Percentiles rank a stretch among this genome's conserved stretches.
Conservation (phyloP, 192 early-diverging fungal genomes). For the Phycomyces blakesleeanus region DNA sequence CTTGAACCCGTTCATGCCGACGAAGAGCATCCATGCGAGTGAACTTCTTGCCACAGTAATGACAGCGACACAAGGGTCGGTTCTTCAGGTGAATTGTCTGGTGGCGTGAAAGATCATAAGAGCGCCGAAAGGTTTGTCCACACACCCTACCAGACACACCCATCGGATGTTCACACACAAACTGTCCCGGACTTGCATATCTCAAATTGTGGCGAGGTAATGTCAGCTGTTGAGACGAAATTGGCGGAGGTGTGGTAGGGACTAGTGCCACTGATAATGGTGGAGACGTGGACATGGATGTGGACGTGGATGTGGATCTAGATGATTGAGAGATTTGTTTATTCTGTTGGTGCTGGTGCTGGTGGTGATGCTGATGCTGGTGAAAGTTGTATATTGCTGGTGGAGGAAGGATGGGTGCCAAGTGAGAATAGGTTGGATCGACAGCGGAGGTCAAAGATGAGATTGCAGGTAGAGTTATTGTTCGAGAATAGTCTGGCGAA, state of each 20-base stretch:
- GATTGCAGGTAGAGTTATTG: slow-evolving; percentile 5
- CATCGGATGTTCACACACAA: slow-evolving; percentile 27
- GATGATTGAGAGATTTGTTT: no score
- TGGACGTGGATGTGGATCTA: no score
- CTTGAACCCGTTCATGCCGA: slow-evolving; percentile 33
- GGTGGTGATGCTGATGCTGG: slow-evolving; percentile 7
- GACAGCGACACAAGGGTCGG: slow-evolving; percentile 31
- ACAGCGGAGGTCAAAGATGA: slow-evolving; percentile 9
- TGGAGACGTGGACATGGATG: neutral
- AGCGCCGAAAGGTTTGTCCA: slow-evolving; percentile 33
- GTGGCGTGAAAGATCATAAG: slow-evolving; percentile 35
- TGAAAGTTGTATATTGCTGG: neutral
- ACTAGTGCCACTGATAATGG: neutral
- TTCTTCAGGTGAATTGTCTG: slow-evolving; percentile 35
- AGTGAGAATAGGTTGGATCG: neutral
- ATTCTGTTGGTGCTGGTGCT: no score
- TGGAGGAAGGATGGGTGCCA: slow-evolving; percentile 5
- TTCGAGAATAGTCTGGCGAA: neutral
- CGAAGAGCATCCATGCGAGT: slow-evolving; percentile 39
- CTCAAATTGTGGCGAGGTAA: neutral
- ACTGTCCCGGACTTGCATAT: slow-evolving; percentile 1
- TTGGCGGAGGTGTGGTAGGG: neutral
- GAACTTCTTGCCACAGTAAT: slow-evolving; percentile 37
- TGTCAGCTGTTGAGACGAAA: neutral
- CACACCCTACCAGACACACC: slow-evolving; percentile 15